Percentiles rank a stretch among this genome's conserved stretches.
phyloP scores from a whole-genome alignment of 345 rosid species.

The Mercurialis annua region DNA sequence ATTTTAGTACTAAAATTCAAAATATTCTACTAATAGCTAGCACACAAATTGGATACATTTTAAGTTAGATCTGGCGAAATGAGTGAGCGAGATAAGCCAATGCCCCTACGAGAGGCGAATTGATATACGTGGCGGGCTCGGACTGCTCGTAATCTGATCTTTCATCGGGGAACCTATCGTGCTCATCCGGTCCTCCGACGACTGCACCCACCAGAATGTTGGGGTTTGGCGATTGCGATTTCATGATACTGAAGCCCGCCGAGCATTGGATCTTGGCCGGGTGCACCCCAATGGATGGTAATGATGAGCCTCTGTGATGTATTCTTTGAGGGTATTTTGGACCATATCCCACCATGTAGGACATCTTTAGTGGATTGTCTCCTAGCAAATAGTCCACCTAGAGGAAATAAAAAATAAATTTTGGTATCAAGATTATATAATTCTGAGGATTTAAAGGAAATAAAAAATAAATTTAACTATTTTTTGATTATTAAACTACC shows the following conservation, averaged over 20 bases:
- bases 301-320: slow-evolving; percentile 31
- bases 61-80: slow-evolving; percentile 62
- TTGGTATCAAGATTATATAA: too few relatives aligned
- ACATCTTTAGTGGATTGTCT: slow-evolving; percentile 30
- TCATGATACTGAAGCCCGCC: slow-evolving; percentile 22
- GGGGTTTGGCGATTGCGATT: slow-evolving; percentile 23
- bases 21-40: neutral
- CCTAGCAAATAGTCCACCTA: slow-evolving; percentile 32
- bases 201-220: slow-evolving; percentile 31
- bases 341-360: slow-evolving; percentile 34
- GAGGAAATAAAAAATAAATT: too few relatives aligned
- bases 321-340: slow-evolving; percentile 25
- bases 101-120: slow-evolving; percentile 27
- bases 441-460: too few relatives aligned
- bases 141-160: slow-evolving; percentile 32
- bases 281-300: slow-evolving; percentile 19
- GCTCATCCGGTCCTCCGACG: slow-evolving; percentile 26
- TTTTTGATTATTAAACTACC: too few relatives aligned
- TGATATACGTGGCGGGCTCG: slow-evolving; percentile 30
- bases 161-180: slow-evolving; percentile 25
- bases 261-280: slow-evolving; percentile 28
- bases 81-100: slow-evolving; percentile 57
- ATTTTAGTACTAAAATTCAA: neutral
- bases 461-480: too few relatives aligned
- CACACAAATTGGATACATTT: too few relatives aligned